Base-by-base conservation (phyloP, 2,329 filamentous ascomycete species). In the Fusarium cyanostomum region DNA sequence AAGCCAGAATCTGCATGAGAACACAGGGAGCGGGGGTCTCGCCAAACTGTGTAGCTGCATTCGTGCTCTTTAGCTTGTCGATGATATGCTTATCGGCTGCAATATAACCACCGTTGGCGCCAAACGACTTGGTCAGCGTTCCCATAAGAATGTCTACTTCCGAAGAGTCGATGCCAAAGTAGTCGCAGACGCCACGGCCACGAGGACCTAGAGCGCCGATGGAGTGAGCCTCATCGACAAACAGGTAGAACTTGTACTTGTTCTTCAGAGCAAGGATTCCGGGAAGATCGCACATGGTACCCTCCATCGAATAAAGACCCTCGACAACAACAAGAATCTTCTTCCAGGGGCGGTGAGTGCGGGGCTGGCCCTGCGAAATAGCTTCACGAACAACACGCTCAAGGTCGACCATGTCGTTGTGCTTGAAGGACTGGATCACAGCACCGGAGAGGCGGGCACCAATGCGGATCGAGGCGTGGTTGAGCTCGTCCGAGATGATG, bases 281-380 rank as follows among this genome's bases (percentile, higher is more conserved):
- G 2, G 95, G 95, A n/a, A 99, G 86, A 75, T 99, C 95, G 78
- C 92, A 95, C 92, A 99, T 96, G 67, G 94, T 97, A 44, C 95
- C 95, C 80, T 99, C 95, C 95, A 99, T 99, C 1, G 94, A 98
- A 83, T 99, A 99, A 16, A 99, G 85, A 69, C 95, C 95, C 77
- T 99, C 95, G 33, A 99, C 92, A 33, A 94, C 94, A 39, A 99
- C 92, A 48, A 99, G 78, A 59, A 99, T 98, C 87, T 98, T 99
- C 84, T 96, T 97, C 95, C 95, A 99, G 1, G 95, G 95, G 27
- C 95, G 91, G 78, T 99, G 95, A n/a, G 94, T 99, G 67, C 95
- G 91, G 50, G 95, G 95, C 75, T 99, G 95, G 39, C 95, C 95
- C 79, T 98, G 94, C 12, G 94, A 94, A 74, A 99, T 98, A 66